Evolutionary conservation across 257 asterid species (phyloP), one percentile per base, ranked within the genome.

Genomic region (Salvia hispanica): DNA sequence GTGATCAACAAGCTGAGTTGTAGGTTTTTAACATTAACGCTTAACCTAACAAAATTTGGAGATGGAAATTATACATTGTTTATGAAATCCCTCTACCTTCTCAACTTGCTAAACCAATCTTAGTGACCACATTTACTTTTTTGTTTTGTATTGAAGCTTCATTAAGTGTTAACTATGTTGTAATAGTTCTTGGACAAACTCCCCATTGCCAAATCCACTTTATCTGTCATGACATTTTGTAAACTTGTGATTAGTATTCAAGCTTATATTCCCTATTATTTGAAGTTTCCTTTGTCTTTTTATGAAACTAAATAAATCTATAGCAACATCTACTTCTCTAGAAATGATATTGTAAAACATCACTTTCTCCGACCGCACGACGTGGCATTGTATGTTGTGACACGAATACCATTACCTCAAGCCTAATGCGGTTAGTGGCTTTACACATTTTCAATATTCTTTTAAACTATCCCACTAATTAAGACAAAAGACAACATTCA

Each of bases 1-100:
- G 80, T 80, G 67, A 52, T 58, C 62, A 62, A 66, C 61, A 82
- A 82, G 81, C 47, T 54, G n/a, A 13, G 67, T 66, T 73, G 43
- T 48, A 39, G 34, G 70, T 15, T 74, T 37, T n/a, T 9, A 18
- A 54, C 53, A 57, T 21, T 57, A 70, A 58, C 59, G 42, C 67
- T 11, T 66, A 7, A 67, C 60, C 76, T 53, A 58, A 65, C 56
- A 54, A 57, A 57, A 48, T 40, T 28, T 31, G 6, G 16, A 7
- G 31, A 25, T 25, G 1, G 31, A 2, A 25, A 25, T 25, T 25
- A 25, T 25, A 25, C 3, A 25, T 25, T 25, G 31, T 25, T 25
- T 25, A 25, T 25, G 31, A 25, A 25, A 25, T 25, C 31, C 31
- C 31, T 25, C 31, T 25, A 25, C 31, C 2, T 25, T 25, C 31